Base-by-base conservation (phyloP, 1,284 basidiomycete genomes). In the Taiwanofungus camphoratus region DNA sequence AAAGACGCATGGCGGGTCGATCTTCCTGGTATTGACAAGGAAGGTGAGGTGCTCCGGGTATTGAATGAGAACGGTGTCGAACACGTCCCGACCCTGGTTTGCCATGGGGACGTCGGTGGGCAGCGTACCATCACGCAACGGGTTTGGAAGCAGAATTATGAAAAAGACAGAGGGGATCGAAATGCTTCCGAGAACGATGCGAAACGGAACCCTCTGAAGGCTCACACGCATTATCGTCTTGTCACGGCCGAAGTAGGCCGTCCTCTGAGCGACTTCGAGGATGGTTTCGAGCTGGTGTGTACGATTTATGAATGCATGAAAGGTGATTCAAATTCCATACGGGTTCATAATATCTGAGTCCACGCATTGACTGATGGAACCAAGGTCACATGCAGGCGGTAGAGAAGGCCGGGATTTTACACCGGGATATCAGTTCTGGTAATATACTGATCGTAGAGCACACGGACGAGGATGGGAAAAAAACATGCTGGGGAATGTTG, bases 371-470 rank as follows among this genome's bases (percentile, higher is more conserved):
- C n/a, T n/a, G n/a, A n/a, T n/a, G n/a, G n/a, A n/a, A n/a, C n/a
- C n/a, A n/a, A n/a, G n/a, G n/a, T n/a, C n/a, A n/a, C n/a, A n/a
- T n/a, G n/a, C n/a, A n/a, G n/a, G n/a, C n/a, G n/a, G n/a, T n/a
- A n/a, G n/a, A n/a, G n/a, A n/a, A n/a, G 8, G 13, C n/a, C 16
- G 13, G 29, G 4, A 38, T 44, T 6, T 19, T 44, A 8, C 48
- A 50, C 22, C 38, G 48, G 15, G 48, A 48, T n/a, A 36, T 50
- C 31, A 42, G 48, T 19, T 13, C 22, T 3, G 44, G 44, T 11
- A 50, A 46, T 24, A 50, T 50, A 24, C 39, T 46, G 7, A 44
- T 50, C 23, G n/a, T n/a, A n/a, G n/a, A n/a, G n/a, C n/a, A n/a
- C n/a, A n/a, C n/a, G n/a, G n/a, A n/a, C n/a, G n/a, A n/a, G n/a